phyloP scores from a whole-genome alignment of 2,329 filamentous ascomycete species.

The Cladosporium velox region DNA sequence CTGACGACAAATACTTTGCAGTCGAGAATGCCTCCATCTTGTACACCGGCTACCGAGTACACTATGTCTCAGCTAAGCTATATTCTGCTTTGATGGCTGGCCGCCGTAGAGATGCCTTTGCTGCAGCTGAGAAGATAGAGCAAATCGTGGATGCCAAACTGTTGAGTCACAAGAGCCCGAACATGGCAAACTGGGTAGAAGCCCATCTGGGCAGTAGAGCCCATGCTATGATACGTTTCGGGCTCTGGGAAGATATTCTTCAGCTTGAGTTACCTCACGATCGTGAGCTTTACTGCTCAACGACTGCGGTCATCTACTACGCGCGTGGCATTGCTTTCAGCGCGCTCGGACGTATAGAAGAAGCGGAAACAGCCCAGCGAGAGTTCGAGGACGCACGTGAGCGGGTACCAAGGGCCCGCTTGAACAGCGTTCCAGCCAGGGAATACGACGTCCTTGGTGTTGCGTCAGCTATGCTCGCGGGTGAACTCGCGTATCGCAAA shows the following conservation, averaged over 20 bases:
- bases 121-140: conserved; percentile 62
- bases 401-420: conserved; percentile 65
- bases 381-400: conserved; percentile 48
- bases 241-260: conserved; percentile 68
- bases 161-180: conserved; percentile 64
- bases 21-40: conserved; percentile 66
- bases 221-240: conserved; percentile 73
- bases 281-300: conserved; percentile 64
- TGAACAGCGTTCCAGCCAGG: conserved; percentile 56
- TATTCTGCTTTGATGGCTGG: conserved; percentile 79
- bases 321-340: conserved; percentile 68
- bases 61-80: conserved; percentile 73
- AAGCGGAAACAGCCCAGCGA: conserved; percentile 55
- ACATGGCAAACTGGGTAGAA: conserved; percentile 80
- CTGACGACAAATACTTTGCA: conserved; percentile 66
- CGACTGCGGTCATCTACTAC: conserved; percentile 68
- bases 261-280: conserved; percentile 60
- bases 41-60: conserved; percentile 73
- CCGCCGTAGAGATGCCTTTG: conserved; percentile 61
- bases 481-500: conserved; percentile 70
- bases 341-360: conserved; percentile 55
- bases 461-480: conserved; percentile 64
- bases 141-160: conserved; percentile 63
- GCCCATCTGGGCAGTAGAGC: conserved; percentile 66
- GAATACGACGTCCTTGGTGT: conserved; percentile 61